Evolutionary conservation across 352 stramenopile species (phyloP).

Genomic region (Phytophthora idaei): DNA sequence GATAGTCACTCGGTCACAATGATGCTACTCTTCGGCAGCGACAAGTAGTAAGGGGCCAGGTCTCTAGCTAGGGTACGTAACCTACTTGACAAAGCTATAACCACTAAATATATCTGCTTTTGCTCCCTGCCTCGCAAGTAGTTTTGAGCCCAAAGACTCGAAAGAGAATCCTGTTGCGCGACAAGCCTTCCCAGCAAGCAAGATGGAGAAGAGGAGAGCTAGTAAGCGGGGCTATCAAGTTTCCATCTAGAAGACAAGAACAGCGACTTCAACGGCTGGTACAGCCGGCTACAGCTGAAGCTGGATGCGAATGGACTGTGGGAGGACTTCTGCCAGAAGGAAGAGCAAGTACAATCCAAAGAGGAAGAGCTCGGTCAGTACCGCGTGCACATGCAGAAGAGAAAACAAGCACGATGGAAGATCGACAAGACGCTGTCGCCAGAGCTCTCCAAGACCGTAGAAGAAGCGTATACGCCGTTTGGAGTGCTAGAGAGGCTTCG

Average conservation of each 20-base stretch:
- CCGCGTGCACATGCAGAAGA: neutral
- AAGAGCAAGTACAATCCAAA: neutral
- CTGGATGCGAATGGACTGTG: constrained; percentile 11
- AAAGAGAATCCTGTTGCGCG: neutral
- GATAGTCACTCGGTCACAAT: neutral
- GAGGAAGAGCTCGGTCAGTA: neutral
- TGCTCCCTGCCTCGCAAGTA: neutral
- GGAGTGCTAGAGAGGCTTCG: neutral
- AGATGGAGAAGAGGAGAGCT: neutral
- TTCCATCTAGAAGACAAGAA: neutral
- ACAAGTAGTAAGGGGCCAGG: neutral
- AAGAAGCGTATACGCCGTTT: neutral
- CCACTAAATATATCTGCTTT: neutral
- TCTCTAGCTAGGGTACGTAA: neutral
- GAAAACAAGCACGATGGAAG: neutral
- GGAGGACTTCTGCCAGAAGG: neutral
- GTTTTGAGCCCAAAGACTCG: neutral
- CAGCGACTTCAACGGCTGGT: neutral
- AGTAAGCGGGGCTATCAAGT: neutral
- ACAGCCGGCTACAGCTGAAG: constrained; percentile 9
- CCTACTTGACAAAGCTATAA: neutral
- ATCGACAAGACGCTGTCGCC: neutral
- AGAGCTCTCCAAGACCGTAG: neutral
- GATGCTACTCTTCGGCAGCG: neutral
- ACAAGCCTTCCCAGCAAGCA: neutral